A percentile compares a stretch with the other conserved stretches of the same genome.
These are phyloP conservation scores for Gentiana dahurica DNA, from an alignment of 257 asterid genomes.

Conservation along the genomic window DNA sequence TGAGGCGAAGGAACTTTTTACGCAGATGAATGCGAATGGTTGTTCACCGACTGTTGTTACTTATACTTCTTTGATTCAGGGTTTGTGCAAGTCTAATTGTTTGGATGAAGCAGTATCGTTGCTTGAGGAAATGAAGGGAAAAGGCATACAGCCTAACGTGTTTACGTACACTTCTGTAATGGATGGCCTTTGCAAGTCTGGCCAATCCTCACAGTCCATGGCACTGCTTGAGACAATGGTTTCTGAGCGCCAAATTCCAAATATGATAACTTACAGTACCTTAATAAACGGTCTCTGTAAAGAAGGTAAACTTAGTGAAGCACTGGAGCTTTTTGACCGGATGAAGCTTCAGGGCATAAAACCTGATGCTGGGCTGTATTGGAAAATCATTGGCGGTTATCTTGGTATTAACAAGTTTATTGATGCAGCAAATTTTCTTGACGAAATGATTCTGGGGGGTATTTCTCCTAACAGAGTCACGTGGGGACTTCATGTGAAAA, in stretches of 20 bases:
- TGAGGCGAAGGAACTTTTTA: conserved; percentile 78
- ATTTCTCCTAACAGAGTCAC: conserved; percentile 73
- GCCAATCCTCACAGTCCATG: conserved; percentile 58
- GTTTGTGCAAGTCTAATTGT: conserved; percentile 49
- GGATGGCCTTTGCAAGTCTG: conserved; percentile 88
- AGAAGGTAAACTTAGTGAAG: conserved; percentile 53
- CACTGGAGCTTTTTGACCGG: conserved; percentile 69
- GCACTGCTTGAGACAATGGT: conserved; percentile 57
- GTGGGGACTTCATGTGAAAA: conserved; percentile 75
- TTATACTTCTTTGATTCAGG: conserved; percentile 56
- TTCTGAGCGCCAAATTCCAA: conserved; percentile 37
- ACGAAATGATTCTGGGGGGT: conserved; percentile 78
- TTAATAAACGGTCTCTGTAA: conserved; percentile 58
- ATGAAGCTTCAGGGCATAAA: conserved; percentile 89
- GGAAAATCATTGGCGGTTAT: conserved; percentile 50
- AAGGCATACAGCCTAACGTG: conserved; percentile 72
- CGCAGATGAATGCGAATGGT: conserved; percentile 65
- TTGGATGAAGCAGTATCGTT: conserved; percentile 58
- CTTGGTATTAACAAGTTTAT: conserved; percentile 49
- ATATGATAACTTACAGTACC: conserved; percentile 78
- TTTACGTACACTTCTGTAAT: conserved; percentile 73
- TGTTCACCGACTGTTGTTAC: conserved; percentile 75
- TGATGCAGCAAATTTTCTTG: conserved; percentile 81
- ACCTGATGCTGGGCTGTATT: conserved; percentile 85
- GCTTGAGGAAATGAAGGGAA: conserved; percentile 62